Base-by-base conservation (phyloP, 2,329 filamentous ascomycete genomes). In the Hypoxylon sp. region DNA sequence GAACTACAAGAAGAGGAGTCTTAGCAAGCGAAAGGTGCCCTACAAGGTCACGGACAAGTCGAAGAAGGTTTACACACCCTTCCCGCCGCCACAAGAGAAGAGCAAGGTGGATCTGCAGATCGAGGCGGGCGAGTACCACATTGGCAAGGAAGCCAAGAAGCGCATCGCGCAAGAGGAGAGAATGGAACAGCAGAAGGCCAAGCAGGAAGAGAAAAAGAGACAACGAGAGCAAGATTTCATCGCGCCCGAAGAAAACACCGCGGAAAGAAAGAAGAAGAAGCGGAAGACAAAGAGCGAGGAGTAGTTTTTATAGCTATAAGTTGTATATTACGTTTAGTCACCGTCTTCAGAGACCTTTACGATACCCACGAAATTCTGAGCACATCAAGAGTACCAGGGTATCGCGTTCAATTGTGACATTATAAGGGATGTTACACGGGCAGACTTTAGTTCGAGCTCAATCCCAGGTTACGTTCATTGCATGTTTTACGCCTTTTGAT, bases 61-160 rank as follows among this genome's bases (percentile, higher is more conserved):
- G 78, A 97, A 95, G 87, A 98, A 97, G 87, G 82, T 86, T 11
- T 99, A 98, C 85, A 99, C 97, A 72, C 95, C 96, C 9, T 99
- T 99, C 90, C 96, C 96, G 52, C 96, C 96, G 5, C 89, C 94
- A 46, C 94, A 94, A 72, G 95, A 99, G 86, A 97, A 97, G 92
- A 98, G 94, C 89, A 99, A 98, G 89, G 88, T 99, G 75, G 96
- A 99, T 81, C 82, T 94, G 81, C 95, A 99, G 86, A 97, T 99
- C 83, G 96, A 99, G 85, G 94, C 89, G 75, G 95, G 96, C 82
- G 95, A 98, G 83, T 99, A 97, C 83, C 98, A 98, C 81, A 82
- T 99, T 77, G 90, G 91, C 77, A 97, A 97, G 85, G 90, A 94
- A 77, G 94, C 93, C 66, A 97, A 97, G 86, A 93, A 97, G 76